Evolutionary conservation across 2,329 filamentous ascomycete genomes (phyloP).

Genomic region (Pyricularia pennisetigena): DNA sequence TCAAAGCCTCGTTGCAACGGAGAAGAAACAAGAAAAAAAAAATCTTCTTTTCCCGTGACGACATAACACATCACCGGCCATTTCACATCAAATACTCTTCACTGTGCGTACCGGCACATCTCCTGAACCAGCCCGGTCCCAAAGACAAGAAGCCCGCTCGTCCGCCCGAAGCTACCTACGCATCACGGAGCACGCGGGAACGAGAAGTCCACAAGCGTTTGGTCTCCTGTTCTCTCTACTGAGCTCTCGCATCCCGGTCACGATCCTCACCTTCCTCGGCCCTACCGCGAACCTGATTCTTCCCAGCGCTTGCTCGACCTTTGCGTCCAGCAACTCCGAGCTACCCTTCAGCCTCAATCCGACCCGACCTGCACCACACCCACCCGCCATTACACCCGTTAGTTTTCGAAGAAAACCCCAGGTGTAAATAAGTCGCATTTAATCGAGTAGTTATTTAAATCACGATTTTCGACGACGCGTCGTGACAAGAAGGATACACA

Average conservation of each 20-base stretch:
- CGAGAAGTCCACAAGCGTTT: slow-evolving; percentile 4
- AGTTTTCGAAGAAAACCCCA: slow-evolving; percentile 82
- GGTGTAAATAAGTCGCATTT: slow-evolving; percentile 66
- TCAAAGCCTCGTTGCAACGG: not conserved
- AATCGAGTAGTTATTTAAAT: slow-evolving; percentile 23
- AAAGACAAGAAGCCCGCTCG: not conserved
- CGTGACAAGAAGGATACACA: slow-evolving; percentile 33
- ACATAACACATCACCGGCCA: not conserved
- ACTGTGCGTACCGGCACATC: slow-evolving; percentile 3
- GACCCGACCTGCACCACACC: slow-evolving; percentile 20
- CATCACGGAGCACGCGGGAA: slow-evolving; percentile 1
- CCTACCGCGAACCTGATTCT: slow-evolving; percentile 2
- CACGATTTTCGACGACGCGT: not conserved
- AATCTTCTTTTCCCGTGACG: not conserved
- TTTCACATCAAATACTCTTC: slow-evolving; percentile 1
- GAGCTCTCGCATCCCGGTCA: slow-evolving; percentile 1
- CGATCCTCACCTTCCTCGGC: slow-evolving; percentile 4
- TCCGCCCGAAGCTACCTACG: not conserved
- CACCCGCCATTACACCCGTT: slow-evolving; percentile 66
- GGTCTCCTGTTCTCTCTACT: slow-evolving; percentile 1
- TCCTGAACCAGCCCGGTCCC: not conserved
- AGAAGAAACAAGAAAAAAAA: not conserved
- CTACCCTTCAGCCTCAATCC: slow-evolving; percentile 11
- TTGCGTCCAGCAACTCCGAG: slow-evolving; percentile 9
- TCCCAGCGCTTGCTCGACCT: slow-evolving; percentile 9